Evolutionary conservation across 768 basidiomycete species (phyloP).

Genomic region (Auriculariales sp.): DNA sequence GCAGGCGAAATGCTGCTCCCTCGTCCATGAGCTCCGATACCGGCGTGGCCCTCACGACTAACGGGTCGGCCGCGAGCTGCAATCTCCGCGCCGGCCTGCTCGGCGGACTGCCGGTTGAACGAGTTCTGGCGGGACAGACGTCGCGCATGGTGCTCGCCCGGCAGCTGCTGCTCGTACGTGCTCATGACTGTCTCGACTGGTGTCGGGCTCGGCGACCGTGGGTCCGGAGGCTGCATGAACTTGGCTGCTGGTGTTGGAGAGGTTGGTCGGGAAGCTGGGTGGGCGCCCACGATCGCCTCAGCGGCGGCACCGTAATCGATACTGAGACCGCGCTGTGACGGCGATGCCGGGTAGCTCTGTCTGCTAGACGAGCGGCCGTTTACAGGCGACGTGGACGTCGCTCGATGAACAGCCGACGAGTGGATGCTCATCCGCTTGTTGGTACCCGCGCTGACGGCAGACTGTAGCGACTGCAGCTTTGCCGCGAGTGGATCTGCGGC

Average conservation of each 20-base stretch:
- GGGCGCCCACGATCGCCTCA: conserved; percentile 62
- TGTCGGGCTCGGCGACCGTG: conserved; percentile 22
- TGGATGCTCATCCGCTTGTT: conserved; percentile 8
- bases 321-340: conserved; percentile 11
- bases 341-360: conserved; percentile 7
- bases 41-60: conserved; percentile 57
- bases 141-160: conserved; percentile 41
- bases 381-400: too few species aligned
- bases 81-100: conserved; percentile 17
- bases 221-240: conserved; percentile 54
- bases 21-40: conserved; percentile 54
- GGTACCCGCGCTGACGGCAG: conserved; percentile 11
- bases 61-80: conserved; percentile 31
- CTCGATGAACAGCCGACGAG: conserved; percentile 14
- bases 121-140: conserved; percentile 5
- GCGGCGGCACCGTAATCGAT: conserved; percentile 66
- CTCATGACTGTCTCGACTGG: conserved; percentile 58
- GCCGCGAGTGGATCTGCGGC: conserved; percentile 26
- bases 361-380: background rate
- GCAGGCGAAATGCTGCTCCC: conserved; percentile 31
- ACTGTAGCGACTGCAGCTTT: conserved; percentile 19
- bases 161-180: conserved; percentile 73
- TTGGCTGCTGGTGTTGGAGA: conserved; percentile 64
- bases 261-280: conserved; percentile 58
- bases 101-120: background rate